Percentiles rank a stretch among this genome's conserved stretches.
Conservation (phyloP, 345 rosid genomes). For the Garcia nutans region DNA sequence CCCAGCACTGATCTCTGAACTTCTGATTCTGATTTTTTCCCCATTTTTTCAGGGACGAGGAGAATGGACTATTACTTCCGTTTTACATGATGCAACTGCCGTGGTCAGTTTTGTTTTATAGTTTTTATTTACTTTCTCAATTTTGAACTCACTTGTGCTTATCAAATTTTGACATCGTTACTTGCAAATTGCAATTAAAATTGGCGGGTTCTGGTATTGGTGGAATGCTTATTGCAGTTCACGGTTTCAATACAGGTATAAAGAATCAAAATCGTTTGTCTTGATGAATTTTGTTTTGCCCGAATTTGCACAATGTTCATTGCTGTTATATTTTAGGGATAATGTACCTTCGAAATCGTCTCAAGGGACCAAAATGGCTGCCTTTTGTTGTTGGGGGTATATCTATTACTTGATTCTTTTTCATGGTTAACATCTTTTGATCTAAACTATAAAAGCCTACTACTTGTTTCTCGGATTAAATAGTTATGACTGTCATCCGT, state of each 20-base stretch:
- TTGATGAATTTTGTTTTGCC: not conserved
- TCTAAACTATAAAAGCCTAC: not conserved
- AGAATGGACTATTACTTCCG: conserved; percentile 79
- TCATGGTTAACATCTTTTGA: not conserved
- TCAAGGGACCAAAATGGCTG: conserved; percentile 87
- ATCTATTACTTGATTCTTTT: conserved; percentile 5
- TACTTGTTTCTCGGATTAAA: not conserved
- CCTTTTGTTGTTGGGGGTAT: conserved; percentile 78
- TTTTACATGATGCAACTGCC: conserved; percentile 80
- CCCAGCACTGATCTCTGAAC: not conserved
- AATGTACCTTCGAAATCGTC: conserved; percentile 64
- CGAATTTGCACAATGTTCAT: not conserved
- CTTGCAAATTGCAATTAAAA: conserved; percentile 17
- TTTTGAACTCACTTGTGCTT: not conserved
- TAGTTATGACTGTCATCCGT: not conserved
- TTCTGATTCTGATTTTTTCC: not conserved
- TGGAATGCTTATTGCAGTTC: conserved; percentile 83
- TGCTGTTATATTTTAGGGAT: conserved; percentile 53
- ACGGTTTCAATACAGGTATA: conserved; percentile 76
- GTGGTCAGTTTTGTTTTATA: conserved; percentile 30
- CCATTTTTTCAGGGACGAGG: conserved; percentile 46
- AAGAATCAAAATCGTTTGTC: conserved; percentile 2
- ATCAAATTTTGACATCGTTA: not conserved
- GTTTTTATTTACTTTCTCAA: not conserved
- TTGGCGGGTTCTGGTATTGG: conserved; percentile 92